phyloP scores from a whole-genome alignment of 805 yeast species.

The Ascoidea tarda region DNA sequence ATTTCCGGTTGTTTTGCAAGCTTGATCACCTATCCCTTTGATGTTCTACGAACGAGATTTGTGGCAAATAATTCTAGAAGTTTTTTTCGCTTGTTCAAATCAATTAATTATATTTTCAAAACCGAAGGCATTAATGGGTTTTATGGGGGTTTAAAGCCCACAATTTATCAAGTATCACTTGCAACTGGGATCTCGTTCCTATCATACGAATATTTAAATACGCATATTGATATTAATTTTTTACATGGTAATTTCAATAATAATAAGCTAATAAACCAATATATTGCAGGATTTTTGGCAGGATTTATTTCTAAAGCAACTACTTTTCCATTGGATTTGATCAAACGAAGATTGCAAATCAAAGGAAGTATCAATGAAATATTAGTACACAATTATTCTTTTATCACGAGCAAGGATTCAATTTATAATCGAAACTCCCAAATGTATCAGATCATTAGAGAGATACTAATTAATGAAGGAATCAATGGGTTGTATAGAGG shows the following conservation, averaged over 20 bases:
- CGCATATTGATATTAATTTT: too few species aligned
- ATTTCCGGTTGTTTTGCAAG: conserved; percentile 71
- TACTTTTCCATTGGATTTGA: conserved; percentile 77
- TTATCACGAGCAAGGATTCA: too few species aligned
- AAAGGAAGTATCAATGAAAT: conserved; percentile 16
- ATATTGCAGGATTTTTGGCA: conserved; percentile 57
- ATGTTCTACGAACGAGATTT: conserved; percentile 73
- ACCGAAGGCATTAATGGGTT: conserved; percentile 29
- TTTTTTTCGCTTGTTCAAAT: conserved; percentile 20
- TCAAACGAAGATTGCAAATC: conserved; percentile 68
- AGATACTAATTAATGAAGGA: conserved; percentile 6
- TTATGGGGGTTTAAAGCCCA: conserved; percentile 34
- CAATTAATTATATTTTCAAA: conserved; percentile 21
- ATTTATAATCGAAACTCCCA: too few species aligned
- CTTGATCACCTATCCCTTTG: conserved; percentile 71
- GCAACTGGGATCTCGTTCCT: conserved; percentile 9
- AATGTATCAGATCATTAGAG: conserved; percentile 1
- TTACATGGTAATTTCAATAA: too few species aligned
- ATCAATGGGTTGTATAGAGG: conserved; percentile 8
- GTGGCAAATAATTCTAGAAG: conserved; percentile 36
- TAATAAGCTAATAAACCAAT: conserved; percentile 7
- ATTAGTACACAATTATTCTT: too few species aligned
- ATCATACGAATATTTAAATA: conserved; percentile 3
- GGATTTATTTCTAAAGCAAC: conserved; percentile 61
- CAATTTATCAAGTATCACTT: conserved; percentile 14